These are phyloP conservation scores for Calonectria multiphialidica DNA, from an alignment of 2,329 filamentous ascomycete species.

Conservation along the genomic window DNA sequence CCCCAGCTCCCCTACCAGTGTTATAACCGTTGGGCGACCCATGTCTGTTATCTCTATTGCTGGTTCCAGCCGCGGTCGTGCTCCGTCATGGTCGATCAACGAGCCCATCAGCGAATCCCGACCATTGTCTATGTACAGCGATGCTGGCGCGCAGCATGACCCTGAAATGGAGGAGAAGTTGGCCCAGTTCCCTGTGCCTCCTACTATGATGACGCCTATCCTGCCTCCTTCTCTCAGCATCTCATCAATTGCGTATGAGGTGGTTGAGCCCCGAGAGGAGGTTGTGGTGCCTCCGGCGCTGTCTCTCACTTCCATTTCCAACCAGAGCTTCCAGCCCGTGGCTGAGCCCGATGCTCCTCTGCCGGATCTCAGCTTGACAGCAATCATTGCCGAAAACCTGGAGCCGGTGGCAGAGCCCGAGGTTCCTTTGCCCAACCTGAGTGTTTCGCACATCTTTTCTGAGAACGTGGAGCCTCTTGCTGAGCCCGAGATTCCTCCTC, in stretches of 20 bases:
- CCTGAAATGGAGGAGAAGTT: conserved; percentile 64
- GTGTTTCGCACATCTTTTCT: conserved; percentile 39
- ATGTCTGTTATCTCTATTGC: conserved; percentile 58
- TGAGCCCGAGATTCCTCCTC: conserved; percentile 50
- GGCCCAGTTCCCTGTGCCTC: conserved; percentile 67
- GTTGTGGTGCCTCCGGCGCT: conserved; percentile 46
- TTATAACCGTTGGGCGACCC: conserved; percentile 49
- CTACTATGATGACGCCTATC: conserved; percentile 53
- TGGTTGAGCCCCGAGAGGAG: conserved; percentile 58
- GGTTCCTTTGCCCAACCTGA: conserved; percentile 38
- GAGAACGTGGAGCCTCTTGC: conserved; percentile 55
- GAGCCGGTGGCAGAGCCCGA: conserved; percentile 46
- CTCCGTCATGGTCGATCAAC: conserved; percentile 41
- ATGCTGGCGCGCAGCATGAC: conserved; percentile 65
- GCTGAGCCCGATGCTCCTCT: conserved; percentile 43
- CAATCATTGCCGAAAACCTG: conserved; percentile 42
- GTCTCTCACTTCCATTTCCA: conserved; percentile 49
- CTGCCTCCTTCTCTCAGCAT: conserved; percentile 54
- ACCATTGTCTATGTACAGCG: conserved; percentile 65
- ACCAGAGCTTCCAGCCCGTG: conserved; percentile 46
- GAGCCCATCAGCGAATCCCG: conserved; percentile 49
- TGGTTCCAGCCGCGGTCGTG: conserved; percentile 39
- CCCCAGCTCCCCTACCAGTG: conserved; percentile 42
- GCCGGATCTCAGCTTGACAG: conserved; percentile 43
- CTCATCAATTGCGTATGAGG: conserved; percentile 58